These are phyloP conservation scores for Aspergillus flavus DNA, from an alignment of 2,329 filamentous ascomycete species.

Conservation along the genomic window DNA sequence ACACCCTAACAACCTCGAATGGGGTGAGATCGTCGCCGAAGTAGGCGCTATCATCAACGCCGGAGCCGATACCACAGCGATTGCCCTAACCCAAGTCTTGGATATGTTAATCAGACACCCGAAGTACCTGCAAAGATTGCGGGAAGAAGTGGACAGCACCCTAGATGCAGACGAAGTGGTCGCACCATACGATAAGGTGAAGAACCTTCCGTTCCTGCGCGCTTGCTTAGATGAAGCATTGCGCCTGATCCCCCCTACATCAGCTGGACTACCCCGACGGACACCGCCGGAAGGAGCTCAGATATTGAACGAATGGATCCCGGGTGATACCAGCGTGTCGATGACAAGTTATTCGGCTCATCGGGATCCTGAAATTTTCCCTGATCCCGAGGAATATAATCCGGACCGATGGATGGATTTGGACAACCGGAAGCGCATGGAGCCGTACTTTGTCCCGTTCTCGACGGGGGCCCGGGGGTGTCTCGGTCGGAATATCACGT, in stretches of 20 bases:
- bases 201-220: constrained; percentile 52
- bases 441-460: constrained; percentile 43
- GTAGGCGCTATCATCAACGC: constrained; percentile 45
- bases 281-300: constrained; percentile 45
- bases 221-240: constrained; percentile 54
- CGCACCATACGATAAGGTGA: constrained; percentile 51
- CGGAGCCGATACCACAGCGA: constrained; percentile 53
- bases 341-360: constrained; percentile 44
- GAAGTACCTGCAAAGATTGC: constrained; percentile 36
- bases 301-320: constrained; percentile 46
- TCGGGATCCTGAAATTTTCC: constrained; percentile 36
- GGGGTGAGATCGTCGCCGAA: constrained; percentile 60
- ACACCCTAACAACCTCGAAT: constrained; percentile 49
- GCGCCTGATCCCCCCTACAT: constrained; percentile 44
- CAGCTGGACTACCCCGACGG: constrained; percentile 42
- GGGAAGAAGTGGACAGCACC: constrained; percentile 48
- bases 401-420: constrained; percentile 44
- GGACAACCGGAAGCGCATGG: constrained; percentile 37
- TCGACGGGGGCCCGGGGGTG: constrained; percentile 40
- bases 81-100: constrained; percentile 55
- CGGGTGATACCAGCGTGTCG: constrained; percentile 46
- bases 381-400: constrained; percentile 36
- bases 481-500: constrained; percentile 42
- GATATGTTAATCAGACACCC: constrained; percentile 55
- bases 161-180: constrained; percentile 45